Percentiles rank a stretch among this genome's conserved stretches.
These are phyloP conservation scores for Camellia sinensis DNA, from an alignment of 148 eudicot species.

Conservation along the genomic window DNA sequence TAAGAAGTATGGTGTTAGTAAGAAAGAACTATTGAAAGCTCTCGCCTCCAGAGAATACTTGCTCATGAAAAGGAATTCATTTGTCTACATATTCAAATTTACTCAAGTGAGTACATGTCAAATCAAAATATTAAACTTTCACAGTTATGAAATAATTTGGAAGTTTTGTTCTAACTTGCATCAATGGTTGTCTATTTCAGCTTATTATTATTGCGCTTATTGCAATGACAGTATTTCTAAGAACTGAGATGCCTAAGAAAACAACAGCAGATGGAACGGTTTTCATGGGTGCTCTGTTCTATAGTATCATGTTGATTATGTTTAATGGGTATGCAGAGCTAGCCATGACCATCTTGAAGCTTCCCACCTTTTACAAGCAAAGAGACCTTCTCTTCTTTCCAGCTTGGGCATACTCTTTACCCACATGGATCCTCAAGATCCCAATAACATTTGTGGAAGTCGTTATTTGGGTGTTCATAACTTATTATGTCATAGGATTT, in stretches of 20 bases:
- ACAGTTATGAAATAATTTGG: neutral
- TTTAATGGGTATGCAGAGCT: conserved; percentile 83
- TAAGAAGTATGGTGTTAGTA: conserved; percentile 15
- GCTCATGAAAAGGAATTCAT: conserved; percentile 27
- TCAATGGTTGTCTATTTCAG: conserved; percentile 32
- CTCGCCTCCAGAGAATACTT: conserved; percentile 15
- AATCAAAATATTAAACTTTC: no score
- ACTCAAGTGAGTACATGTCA: conserved; percentile 11
- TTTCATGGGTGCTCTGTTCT: conserved; percentile 76
- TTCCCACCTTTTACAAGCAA: conserved; percentile 81
- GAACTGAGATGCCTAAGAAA: conserved; percentile 53
- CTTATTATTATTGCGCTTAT: conserved; percentile 52
- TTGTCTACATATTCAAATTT: conserved; percentile 27
- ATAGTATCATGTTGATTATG: conserved; percentile 42
- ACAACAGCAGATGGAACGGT: conserved; percentile 48
- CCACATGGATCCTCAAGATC: conserved; percentile 69
- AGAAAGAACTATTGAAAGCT: conserved; percentile 21
- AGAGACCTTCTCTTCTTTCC: conserved; percentile 78
- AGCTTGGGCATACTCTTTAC: conserved; percentile 81
- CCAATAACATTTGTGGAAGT: conserved; percentile 68
- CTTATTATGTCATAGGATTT: conserved; percentile 74
- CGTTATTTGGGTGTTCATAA: conserved; percentile 56
- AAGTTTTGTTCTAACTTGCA: neutral
- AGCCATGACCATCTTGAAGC: conserved; percentile 59
- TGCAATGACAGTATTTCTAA: conserved; percentile 60